Percentiles rank a stretch among this genome's conserved stretches.
Conservation (phyloP, 768 basidiomycete genomes). For the Tulasnella sp. region DNA sequence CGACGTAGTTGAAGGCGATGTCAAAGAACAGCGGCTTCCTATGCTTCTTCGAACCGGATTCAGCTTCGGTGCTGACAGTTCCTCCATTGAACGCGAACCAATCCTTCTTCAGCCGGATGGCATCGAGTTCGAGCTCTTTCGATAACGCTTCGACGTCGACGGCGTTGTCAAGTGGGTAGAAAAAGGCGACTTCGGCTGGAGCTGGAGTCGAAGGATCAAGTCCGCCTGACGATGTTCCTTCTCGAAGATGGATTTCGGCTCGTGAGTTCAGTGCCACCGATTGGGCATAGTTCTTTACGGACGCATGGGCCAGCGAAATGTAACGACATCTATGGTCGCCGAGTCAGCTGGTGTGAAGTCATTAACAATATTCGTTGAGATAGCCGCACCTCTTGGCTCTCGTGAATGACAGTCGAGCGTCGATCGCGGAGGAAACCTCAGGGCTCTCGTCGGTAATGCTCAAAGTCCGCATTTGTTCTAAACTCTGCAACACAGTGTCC, state of each 20-base stretch:
- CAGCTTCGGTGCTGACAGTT: constrained; percentile 25
- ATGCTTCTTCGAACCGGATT: constrained; percentile 37
- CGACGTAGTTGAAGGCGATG: constrained; percentile 86
- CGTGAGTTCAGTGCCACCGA: constrained; percentile 63
- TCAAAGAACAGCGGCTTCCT: constrained; percentile 92
- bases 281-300: constrained; percentile 63
- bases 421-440: constrained; percentile 68
- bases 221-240: constrained; percentile 41
- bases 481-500: constrained; percentile 76
- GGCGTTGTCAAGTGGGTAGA: constrained; percentile 46
- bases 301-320: constrained; percentile 65
- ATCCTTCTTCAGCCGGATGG: constrained; percentile 52
- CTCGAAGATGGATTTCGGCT: constrained; percentile 64
- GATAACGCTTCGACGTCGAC: constrained; percentile 48
- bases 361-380: constrained; percentile 4
- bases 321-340: constrained; percentile 52
- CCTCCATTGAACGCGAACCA: constrained; percentile 80
- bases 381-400: constrained; percentile 60
- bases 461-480: constrained; percentile 74
- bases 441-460: constrained; percentile 84
- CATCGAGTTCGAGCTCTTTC: constrained; percentile 39
- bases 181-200: constrained; percentile 34
- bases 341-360: neutral
- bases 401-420: constrained; percentile 64
- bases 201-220: constrained; percentile 30